Evolutionary conservation across 805 yeast genomes (phyloP).

Genomic region (Blastobotrys peoriensis): DNA sequence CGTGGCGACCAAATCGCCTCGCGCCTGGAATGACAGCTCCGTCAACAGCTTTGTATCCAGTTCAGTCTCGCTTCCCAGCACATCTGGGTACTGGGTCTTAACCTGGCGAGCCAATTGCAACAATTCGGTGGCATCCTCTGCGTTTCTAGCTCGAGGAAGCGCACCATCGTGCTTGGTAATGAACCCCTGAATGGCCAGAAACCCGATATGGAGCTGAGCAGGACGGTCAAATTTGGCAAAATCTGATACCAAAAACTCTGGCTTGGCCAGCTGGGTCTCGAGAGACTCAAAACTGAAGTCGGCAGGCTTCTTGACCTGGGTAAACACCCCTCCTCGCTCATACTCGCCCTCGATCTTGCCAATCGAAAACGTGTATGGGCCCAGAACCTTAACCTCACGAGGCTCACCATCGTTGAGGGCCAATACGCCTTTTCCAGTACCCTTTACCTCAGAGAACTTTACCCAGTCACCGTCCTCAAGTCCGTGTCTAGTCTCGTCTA

Average conservation of each 20-base stretch:
- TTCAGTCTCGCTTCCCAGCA: conserved; percentile 50
- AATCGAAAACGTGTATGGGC: conserved; percentile 90
- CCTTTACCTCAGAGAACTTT: conserved; percentile 74
- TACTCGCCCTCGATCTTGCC: conserved; percentile 49
- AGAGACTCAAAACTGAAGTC: conserved; percentile 58
- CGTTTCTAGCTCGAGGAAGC: conserved; percentile 72
- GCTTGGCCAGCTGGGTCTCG: conserved; percentile 57
- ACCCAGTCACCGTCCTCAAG: conserved; percentile 89
- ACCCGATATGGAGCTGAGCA: conserved; percentile 82
- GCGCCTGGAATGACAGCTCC: conserved; percentile 76
- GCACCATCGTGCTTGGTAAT: conserved; percentile 52
- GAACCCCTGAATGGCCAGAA: conserved; percentile 81
- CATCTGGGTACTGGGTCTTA: conserved; percentile 49
- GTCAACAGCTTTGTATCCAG: conserved; percentile 60
- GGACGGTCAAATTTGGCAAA: conserved; percentile 94
- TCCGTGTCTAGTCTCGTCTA: conserved; percentile 90
- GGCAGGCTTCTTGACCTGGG: conserved; percentile 83
- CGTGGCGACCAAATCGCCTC: conserved; percentile 87
- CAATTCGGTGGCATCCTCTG: conserved; percentile 66
- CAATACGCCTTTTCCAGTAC: too few relatives aligned
- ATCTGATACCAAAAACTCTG: conserved; percentile 78
- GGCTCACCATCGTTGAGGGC: conserved; percentile 68
- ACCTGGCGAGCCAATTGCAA: conserved; percentile 54
- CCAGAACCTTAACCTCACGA: conserved; percentile 74
- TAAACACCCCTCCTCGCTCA: conserved; percentile 79